These are phyloP conservation scores for Magnaporthiopsis rhizophila DNA, from an alignment of 2,329 filamentous ascomycete genomes.

Conservation along the genomic window DNA sequence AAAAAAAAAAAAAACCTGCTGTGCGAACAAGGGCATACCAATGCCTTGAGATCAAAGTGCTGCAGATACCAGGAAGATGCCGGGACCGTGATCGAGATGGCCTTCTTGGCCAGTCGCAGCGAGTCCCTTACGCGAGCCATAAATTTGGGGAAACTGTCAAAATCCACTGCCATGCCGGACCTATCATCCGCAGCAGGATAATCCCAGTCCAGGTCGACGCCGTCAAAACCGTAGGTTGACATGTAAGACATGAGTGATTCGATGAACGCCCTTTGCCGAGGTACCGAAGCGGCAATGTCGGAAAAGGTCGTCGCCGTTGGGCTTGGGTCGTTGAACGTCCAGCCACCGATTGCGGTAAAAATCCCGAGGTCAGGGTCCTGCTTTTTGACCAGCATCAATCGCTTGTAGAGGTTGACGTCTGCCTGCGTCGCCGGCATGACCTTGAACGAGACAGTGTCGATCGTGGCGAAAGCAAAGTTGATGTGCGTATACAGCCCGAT, in stretches of 20 bases:
- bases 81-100: constrained; percentile 1
- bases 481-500: constrained; percentile 22
- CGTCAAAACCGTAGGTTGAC: constrained; percentile 11
- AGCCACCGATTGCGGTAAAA: constrained; percentile 33
- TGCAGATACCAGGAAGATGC: constrained; percentile 8
- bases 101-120: not conserved
- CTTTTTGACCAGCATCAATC: constrained; percentile 24
- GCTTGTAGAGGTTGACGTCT: constrained; percentile 15
- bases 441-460: constrained; percentile 23
- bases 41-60: constrained; percentile 6
- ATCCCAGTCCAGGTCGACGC: constrained; percentile 13
- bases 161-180: constrained; percentile 1
- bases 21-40: not conserved
- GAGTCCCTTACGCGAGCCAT: constrained; percentile 1
- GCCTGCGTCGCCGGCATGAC: constrained; percentile 10
- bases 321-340: constrained; percentile 29
- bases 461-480: constrained; percentile 26
- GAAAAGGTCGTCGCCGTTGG: constrained; percentile 20
- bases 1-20: too few species aligned
- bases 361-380: constrained; percentile 23
- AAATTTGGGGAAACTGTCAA: constrained; percentile 2
- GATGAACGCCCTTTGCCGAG: constrained; percentile 15
- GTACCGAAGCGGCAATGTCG: constrained; percentile 14
- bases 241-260: constrained; percentile 12
- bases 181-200: constrained; percentile 11